Evolutionary conservation across 2,329 filamentous ascomycete genomes (phyloP).

Genomic region (Pseudopithomyces maydicus): DNA sequence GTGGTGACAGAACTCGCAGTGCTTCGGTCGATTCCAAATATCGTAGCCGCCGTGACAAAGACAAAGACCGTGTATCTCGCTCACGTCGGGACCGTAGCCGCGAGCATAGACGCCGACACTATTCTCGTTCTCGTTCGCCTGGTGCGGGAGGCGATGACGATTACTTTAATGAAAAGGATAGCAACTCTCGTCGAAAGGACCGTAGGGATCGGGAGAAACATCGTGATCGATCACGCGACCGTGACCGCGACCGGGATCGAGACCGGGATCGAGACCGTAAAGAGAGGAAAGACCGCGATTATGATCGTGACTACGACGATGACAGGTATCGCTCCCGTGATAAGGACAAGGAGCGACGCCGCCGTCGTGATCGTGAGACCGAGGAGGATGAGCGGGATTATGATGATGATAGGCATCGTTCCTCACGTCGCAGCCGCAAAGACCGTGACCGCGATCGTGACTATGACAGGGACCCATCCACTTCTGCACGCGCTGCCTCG

Average conservation of each 20-base stretch:
- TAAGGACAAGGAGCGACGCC: slow-evolving; percentile 51
- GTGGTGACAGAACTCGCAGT: slow-evolving; percentile 65
- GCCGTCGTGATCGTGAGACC: slow-evolving; percentile 54
- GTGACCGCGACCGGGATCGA: slow-evolving; percentile 39
- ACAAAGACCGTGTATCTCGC: slow-evolving; percentile 51
- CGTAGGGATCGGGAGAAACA: slow-evolving; percentile 43
- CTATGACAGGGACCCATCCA: slow-evolving; percentile 23
- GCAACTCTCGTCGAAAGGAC: slow-evolving; percentile 42
- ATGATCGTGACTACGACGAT: slow-evolving; percentile 49
- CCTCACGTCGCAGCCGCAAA: slow-evolving; percentile 48
- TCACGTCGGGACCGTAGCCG: slow-evolving; percentile 53
- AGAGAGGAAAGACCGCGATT: slow-evolving; percentile 56
- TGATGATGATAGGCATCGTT: slow-evolving; percentile 48
- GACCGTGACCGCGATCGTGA: slow-evolving; percentile 46
- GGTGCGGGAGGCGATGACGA: slow-evolving; percentile 36
- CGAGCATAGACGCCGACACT: slow-evolving; percentile 50
- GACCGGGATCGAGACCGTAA: slow-evolving; percentile 58
- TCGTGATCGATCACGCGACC: slow-evolving; percentile 35
- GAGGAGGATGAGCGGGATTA: slow-evolving; percentile 44
- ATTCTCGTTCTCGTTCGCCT: slow-evolving; percentile 47
- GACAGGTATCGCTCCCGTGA: slow-evolving; percentile 48
- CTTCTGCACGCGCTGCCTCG: slow-evolving; percentile 24
- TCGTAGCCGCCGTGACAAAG: slow-evolving; percentile 59
- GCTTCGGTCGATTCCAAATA: slow-evolving; percentile 66
- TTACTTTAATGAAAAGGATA: slow-evolving; percentile 33